These are phyloP conservation scores for Linanthus parryae DNA, from an alignment of 148 eudicot genomes.

Conservation along the genomic window DNA sequence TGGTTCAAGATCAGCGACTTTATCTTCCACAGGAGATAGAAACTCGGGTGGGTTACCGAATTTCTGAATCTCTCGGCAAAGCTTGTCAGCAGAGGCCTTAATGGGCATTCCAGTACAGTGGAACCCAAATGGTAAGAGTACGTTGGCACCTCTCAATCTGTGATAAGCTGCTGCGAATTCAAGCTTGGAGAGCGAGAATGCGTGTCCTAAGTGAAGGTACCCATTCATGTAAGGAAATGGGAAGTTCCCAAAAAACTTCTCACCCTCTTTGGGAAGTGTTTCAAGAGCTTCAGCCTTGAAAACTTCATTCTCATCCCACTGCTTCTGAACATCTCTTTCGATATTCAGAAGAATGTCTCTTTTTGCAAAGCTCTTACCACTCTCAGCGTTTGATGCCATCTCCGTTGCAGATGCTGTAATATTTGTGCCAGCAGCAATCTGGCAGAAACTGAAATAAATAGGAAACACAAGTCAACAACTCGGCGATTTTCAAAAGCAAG, in stretches of 20 bases:
- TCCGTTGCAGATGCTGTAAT: constrained; percentile 25
- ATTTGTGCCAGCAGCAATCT: constrained; percentile 15
- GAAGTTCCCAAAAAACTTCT: constrained; percentile 86
- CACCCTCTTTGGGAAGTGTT: constrained; percentile 51
- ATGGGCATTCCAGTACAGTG: constrained; percentile 98
- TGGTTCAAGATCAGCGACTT: constrained; percentile 18
- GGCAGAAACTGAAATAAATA: constrained; percentile 34
- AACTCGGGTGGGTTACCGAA: constrained; percentile 86
- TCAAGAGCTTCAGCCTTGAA: constrained; percentile 56
- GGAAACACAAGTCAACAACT: too few relatives aligned
- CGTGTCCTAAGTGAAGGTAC: constrained; percentile 82
- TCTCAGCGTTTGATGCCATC: constrained; percentile 37
- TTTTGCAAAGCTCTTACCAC: constrained; percentile 62
- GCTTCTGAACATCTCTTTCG: constrained; percentile 42
- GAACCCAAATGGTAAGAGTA: constrained; percentile 84
- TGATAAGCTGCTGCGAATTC: constrained; percentile 89
- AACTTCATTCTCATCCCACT: constrained; percentile 65
- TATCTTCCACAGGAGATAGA: constrained; percentile 47
- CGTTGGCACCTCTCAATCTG: constrained; percentile 81
- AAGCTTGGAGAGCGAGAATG: constrained; percentile 82
- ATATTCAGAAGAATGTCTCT: constrained; percentile 72
- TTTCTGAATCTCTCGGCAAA: constrained; percentile 55
- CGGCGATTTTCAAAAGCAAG: too few relatives aligned
- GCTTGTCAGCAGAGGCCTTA: constrained; percentile 90
- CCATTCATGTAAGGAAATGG: constrained; percentile 99